Evolutionary conservation across 2,329 filamentous ascomycete species (phyloP).

Genomic region (Tympanopsis confertula): DNA sequence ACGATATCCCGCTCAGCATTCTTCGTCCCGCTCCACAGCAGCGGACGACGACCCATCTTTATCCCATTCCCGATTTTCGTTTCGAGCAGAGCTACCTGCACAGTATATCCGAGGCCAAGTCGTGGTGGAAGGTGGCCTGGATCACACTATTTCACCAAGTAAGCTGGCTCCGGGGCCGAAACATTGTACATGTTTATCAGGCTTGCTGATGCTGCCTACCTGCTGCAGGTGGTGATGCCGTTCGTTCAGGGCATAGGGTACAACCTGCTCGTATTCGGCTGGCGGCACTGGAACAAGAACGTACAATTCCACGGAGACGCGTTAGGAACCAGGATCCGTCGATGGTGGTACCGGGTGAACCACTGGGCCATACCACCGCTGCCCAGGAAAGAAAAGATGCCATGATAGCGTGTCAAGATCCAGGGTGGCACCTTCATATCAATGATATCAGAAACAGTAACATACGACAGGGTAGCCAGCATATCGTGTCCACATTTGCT

Average conservation of each 20-base stretch:
- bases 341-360: conserved; percentile 94
- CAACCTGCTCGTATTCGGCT: conserved; percentile 73
- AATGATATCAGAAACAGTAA: too few species aligned
- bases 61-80: conserved; percentile 72
- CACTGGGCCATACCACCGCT: conserved; percentile 64
- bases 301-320: conserved; percentile 66
- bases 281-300: conserved; percentile 78
- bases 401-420: too few species aligned
- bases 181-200: conserved; percentile 1
- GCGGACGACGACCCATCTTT: conserved; percentile 32
- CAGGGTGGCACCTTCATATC: too few species aligned
- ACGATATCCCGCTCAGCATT: conserved; percentile 59
- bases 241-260: conserved; percentile 81
- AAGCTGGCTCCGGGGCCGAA: conserved; percentile 9
- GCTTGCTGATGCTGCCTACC: neutral
- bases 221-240: conserved; percentile 64
- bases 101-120: conserved; percentile 70
- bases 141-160: conserved; percentile 88
- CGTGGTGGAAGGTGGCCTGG: conserved; percentile 67
- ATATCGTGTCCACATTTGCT: too few species aligned
- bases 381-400: conserved; percentile 6
- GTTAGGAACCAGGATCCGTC: conserved; percentile 63
- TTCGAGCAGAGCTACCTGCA: conserved; percentile 98
- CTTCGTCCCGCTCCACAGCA: conserved; percentile 41
- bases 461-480: too few species aligned